Base-by-base conservation (phyloP, 192 early-diverging fungal species). In the Coemansia sp. region DNA sequence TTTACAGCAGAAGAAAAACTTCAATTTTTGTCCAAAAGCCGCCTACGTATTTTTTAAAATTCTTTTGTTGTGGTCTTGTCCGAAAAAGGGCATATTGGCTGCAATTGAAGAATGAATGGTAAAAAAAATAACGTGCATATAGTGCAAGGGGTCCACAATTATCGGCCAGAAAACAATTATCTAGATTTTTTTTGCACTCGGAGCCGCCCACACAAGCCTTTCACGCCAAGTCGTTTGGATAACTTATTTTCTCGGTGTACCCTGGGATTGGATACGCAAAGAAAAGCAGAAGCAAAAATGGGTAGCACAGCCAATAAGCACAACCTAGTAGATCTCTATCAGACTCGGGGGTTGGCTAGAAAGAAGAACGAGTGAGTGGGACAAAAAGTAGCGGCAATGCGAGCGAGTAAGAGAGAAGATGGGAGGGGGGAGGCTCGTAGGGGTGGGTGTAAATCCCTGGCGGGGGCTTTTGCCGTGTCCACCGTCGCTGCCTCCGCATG, bases 81-180 rank as follows among this genome's bases (percentile, higher is more conserved):
- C 24, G 24, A 53, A 53, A 53, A 53, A 53, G 50, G 50, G 24
- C 24, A 53, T 53, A 53, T 53, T 53, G 50, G 50, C 50, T 47
- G 45, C 22, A 47, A 47, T 47, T 47, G 45, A 47, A 47, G 45
- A 47, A 47, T 47, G 45, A 47, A 47, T 47, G n/a, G 7, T 7
- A n/a, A 47, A 47, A 22, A 47, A 47, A 9, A 47, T 18, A 47
- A 47, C 45, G 45, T 47, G 45, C 45, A 47, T 47, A 47, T 47
- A 47, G 45, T 47, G 45, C 45, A 24, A 47, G 45, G 45, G 45
- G n/a, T 20, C 8, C 45, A 47, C 22, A 24, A 24, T 24, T 24
- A 24, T 24, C 22, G 22, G 22, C 22, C 22, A 24, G 22, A 24
- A 24, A 24, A 24, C 22, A 24, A 24, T 24, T 24, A 1, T 24